Base-by-base conservation (phyloP, 1,284 basidiomycete species). In the Meira miltonrushii region DNA sequence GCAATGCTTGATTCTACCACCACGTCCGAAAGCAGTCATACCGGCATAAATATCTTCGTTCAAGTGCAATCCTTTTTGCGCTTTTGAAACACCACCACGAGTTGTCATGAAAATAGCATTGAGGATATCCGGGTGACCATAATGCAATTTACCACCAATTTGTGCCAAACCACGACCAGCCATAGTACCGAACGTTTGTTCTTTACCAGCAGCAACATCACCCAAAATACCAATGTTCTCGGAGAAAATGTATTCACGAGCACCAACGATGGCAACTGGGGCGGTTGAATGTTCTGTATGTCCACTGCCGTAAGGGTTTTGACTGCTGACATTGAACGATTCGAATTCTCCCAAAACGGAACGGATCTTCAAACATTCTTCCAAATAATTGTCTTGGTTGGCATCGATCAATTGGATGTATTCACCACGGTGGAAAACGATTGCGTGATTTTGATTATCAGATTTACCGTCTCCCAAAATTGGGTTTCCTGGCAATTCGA, bases 21-120 rank as follows among this genome's bases (percentile, higher is more conserved):
- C 95, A 55, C 94, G 89, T 60, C 92, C 93, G 75, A 97, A 90
- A 6, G 94, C 95, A 72, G 88, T 96, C 90, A 98, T 98, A 75
- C 95, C 94, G 37, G 95, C 94, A 79, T 93, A 98, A 76, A 98
- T 98, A 86, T 98, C 95, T 81, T 98, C 94, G 83, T 97, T 97
- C 64, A 98, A 81, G 79, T 98, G 95, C 17, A 98, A 81, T 67
- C 94, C 94, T 81, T 98, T 98, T 81, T 98, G 94, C 46, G 95
- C 95, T 82, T 98, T 98, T 55, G 93, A 97, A 12, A 97, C 88
- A 79, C 95, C 95, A 55, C 95, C 94, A 57, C 94, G 92, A 4
- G 95, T 98, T 62, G 86, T 92, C 94, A 98, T 98, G 84, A 90
- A 99, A 62, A 95, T 83, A 44, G 88, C 94, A 80, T 97, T 96